Conservation (phyloP, 805 yeast genomes). For the Pichia nakasei region DNA sequence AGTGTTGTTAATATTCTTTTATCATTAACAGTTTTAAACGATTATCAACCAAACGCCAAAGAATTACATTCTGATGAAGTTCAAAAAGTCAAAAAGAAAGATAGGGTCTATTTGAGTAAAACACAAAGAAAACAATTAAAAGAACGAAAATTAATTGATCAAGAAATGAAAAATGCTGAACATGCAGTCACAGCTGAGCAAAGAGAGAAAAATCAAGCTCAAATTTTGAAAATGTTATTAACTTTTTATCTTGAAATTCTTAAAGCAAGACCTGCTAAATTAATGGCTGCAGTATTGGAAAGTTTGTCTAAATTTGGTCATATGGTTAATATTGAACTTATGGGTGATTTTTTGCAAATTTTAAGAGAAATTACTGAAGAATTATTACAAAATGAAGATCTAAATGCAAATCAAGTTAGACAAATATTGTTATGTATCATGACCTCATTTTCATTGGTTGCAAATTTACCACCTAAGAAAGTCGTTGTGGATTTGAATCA, state of each 20-base stretch:
- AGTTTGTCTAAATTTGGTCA: constrained; percentile 88
- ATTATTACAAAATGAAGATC: constrained; percentile 33
- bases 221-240: constrained; percentile 65
- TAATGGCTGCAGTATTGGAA: constrained; percentile 83
- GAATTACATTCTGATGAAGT: constrained; percentile 33
- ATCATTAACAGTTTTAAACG: constrained; percentile 56
- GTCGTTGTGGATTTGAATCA: constrained; percentile 74
- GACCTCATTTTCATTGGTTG: constrained; percentile 80
- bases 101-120: constrained; percentile 85
- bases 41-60: constrained; percentile 59
- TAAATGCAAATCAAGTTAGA: constrained; percentile 45
- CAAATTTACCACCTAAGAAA: constrained; percentile 64
- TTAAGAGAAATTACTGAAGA: constrained; percentile 69
- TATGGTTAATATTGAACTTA: constrained; percentile 82
- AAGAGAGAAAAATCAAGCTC: constrained; percentile 77
- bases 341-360: constrained; percentile 89
- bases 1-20: constrained; percentile 66
- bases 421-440: constrained; percentile 75
- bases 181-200: constrained; percentile 81
- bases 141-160: constrained; percentile 79
- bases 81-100: constrained; percentile 65
- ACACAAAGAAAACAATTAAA: constrained; percentile 81
- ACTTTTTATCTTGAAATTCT: constrained; percentile 71
- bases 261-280: constrained; percentile 48
- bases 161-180: constrained; percentile 82